Base-by-base conservation (phyloP, 768 basidiomycete species). In the Thelephora ganbajun region DNA sequence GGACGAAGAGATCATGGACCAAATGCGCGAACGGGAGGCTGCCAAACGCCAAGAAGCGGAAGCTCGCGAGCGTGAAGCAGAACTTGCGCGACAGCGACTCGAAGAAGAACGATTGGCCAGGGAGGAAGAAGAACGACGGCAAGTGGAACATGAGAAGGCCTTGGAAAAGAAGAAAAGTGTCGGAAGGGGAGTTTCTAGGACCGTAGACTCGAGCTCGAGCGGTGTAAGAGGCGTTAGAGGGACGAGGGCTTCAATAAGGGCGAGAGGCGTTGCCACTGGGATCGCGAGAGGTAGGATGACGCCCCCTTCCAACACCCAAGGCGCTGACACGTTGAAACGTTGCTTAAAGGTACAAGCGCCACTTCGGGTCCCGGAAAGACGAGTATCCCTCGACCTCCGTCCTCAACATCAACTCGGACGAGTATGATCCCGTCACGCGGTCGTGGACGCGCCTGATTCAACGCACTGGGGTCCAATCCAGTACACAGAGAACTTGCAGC, bases 201-300 rank as follows among this genome's bases (percentile, higher is more conserved):
- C 14, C 5, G 36, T 13, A 14, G 36, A 19, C 36, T 5, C 36
- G 48, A 65, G 61, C 35, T 54, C 61, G 5, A 81, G 83, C 33
- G 74, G 76, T 13, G 73, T 84, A 2, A 63, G 81, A 56, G 85
- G 84, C 6, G 78, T 84, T 26, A 72, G 82, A 47, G 85, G 83
- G 2, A 89, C 78, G 5, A 70, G 79, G 39, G 80, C 77, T 1
- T 82, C 76, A 11, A 68, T 72, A 67, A 73, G 77, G 49, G 75
- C 70, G 34, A 60, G 65, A 51, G 66, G 70, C 54, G 68, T 56
- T 22, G 54, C 53, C 14, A 41, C 18, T 18, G 39, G 66, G 54
- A 54, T 1, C 1, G 12, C 12, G 9, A n/a, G 26, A 9, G 26
- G 26, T 30, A 30, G 26, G 26, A 4, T 30, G 26, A 4, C n/a